These are phyloP conservation scores for Phialemoniopsis sp. DNA, from an alignment of 2,329 filamentous ascomycete genomes.

Conservation along the genomic window DNA sequence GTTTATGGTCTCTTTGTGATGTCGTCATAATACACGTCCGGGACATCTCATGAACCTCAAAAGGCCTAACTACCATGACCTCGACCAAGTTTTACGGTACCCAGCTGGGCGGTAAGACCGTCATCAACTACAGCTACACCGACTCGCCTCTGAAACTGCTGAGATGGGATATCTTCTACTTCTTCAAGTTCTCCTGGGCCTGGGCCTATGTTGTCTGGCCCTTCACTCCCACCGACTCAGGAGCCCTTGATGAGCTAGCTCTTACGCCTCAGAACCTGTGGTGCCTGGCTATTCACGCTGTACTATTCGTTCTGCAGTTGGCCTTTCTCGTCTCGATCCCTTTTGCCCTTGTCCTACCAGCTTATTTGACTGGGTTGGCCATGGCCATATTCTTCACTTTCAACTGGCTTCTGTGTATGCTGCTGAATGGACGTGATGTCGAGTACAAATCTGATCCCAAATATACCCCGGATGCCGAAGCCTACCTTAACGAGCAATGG, in stretches of 20 bases:
- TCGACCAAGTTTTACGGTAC: constrained; percentile 51
- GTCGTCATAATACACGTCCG: too few species aligned
- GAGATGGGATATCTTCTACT: constrained; percentile 48
- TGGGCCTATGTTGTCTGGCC: constrained; percentile 61
- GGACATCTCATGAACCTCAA: too few species aligned
- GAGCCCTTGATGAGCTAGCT: constrained; percentile 60
- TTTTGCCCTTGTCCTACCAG: constrained; percentile 38
- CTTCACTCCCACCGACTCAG: constrained; percentile 44
- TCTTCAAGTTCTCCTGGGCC: constrained; percentile 50
- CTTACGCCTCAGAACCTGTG: constrained; percentile 52
- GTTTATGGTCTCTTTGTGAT: too few species aligned
- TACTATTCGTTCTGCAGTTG: constrained; percentile 57
- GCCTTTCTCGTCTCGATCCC: constrained; percentile 57
- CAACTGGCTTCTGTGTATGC: constrained; percentile 46
- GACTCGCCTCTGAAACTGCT: constrained; percentile 48
- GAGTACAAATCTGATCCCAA: constrained; percentile 48
- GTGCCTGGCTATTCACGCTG: constrained; percentile 51
- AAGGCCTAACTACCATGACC: not conserved
- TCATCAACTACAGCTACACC: constrained; percentile 59
- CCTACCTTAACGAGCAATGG: constrained; percentile 66
- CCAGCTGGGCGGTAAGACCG: constrained; percentile 51
- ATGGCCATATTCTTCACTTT: constrained; percentile 39
- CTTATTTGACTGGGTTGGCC: constrained; percentile 39
- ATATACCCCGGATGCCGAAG: constrained; percentile 41
- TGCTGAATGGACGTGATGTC: constrained; percentile 47